phyloP scores from a whole-genome alignment of 805 yeast genomes.

The Candida hungchunana region DNA sequence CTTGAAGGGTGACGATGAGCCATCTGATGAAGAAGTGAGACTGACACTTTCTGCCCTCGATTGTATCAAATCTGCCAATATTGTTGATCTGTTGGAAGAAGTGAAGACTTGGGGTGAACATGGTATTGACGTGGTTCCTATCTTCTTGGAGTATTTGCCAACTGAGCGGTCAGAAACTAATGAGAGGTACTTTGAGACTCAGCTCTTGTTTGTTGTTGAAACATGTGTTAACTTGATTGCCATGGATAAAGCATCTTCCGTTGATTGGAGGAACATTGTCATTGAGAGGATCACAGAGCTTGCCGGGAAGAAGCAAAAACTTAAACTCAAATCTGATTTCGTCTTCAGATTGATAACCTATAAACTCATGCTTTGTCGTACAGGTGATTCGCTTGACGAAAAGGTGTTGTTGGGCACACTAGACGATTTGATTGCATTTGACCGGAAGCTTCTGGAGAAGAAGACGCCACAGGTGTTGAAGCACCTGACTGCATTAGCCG shows the following conservation, averaged over 20 bases:
- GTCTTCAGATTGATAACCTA: constrained; percentile 47
- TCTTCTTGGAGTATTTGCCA: constrained; percentile 34
- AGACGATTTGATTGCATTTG: constrained; percentile 14
- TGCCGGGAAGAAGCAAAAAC: constrained; percentile 24
- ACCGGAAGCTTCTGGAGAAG: constrained; percentile 15
- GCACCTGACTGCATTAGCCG: constrained; percentile 14
- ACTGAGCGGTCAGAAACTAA: constrained; percentile 27
- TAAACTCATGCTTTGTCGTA: constrained; percentile 38
- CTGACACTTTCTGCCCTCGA: constrained; percentile 78
- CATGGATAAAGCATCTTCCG: constrained; percentile 1
- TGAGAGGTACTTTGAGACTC: constrained; percentile 22
- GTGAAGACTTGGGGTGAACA: constrained; percentile 25
- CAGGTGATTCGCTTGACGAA: not conserved
- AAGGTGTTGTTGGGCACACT: constrained; percentile 5
- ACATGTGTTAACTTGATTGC: constrained; percentile 26
- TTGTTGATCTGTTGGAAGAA: constrained; percentile 51
- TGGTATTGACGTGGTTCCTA: constrained; percentile 24
- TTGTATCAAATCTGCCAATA: constrained; percentile 69
- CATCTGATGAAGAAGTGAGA: constrained; percentile 89
- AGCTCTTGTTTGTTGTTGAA: constrained; percentile 44
- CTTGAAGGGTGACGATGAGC: constrained; percentile 92
- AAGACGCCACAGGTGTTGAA: constrained; percentile 17
- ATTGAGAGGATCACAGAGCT: constrained; percentile 17
- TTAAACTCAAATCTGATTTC: constrained; percentile 18
- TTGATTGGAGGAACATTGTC: not conserved